Evolutionary conservation across 1,284 basidiomycete species (phyloP), one percentile per base, ranked within the genome.

Genomic region (Termitomyces sp.): DNA sequence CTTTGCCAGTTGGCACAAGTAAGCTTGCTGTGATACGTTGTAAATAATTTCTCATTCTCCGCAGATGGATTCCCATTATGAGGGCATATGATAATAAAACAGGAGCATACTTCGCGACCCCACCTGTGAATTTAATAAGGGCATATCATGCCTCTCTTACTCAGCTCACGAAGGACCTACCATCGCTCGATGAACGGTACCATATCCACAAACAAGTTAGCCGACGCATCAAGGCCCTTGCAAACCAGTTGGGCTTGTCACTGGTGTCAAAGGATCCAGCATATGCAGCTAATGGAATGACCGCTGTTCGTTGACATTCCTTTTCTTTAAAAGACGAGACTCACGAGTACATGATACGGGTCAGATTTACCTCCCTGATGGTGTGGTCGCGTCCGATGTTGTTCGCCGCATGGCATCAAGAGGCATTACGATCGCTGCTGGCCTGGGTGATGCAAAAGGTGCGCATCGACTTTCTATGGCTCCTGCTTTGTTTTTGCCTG

Each of bases 11-110:
- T 96, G 93, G 93, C 84, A 85, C 64, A 92, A 88, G 80, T 84
- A 64, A 40, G 72, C 57, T 34, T 46, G 24, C 7, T 14, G 13
- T n/a, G 13, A 14, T 38, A 46, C 26, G 28, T 48, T 28, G n/a
- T n/a, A n/a, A 33, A 43, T 41, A 18, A 39, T 28, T 26, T 35
- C 16, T 50, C 11, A 14, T 26, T 19, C 35, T 40, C 8, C 3
- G 1, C 28, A 88, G 86, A 63, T 97, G 94, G 94, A 75, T 95
- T 34, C 93, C 94, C 1, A 86, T 97, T 65, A 97, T 97, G 93
- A 81, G 84, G 61, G 87, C 88, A 1, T 97, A 97, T 68, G 90
- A 92, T 71, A 69, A 69, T 49, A 86, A 86, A 51, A 70, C 69
- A 8, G 73, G 89, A 0, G 84, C 84, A 33, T 97, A 97, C 77